A percentile compares a stretch with the other conserved stretches of the same genome.
These are phyloP conservation scores for Mycena belliarum DNA, from an alignment of 768 basidiomycete species.

Conservation along the genomic window DNA sequence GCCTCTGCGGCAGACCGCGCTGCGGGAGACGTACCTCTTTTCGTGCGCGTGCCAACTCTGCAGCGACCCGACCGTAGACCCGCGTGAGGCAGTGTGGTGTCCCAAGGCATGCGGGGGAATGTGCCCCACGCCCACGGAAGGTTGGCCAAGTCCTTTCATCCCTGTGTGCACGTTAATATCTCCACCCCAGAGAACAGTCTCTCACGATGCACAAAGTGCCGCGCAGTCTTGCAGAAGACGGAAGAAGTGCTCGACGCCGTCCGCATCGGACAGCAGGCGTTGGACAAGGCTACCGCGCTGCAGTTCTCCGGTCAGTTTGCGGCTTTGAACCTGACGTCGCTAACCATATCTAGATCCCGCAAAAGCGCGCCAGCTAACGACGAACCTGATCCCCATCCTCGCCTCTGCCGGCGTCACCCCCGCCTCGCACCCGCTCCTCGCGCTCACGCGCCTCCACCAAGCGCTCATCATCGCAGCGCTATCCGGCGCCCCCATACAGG, in stretches of 20 bases:
- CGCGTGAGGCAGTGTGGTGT: constrained; percentile 69
- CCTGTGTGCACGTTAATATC: not conserved
- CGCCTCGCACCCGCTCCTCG: constrained; percentile 76
- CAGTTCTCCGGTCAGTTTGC: constrained; percentile 55
- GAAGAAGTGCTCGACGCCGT: constrained; percentile 63
- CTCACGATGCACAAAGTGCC: constrained; percentile 58
- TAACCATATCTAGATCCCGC: constrained; percentile 49
- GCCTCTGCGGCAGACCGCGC: constrained; percentile 49
- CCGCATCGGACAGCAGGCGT: constrained; percentile 70
- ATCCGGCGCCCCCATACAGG: constrained; percentile 23
- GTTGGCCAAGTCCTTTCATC: constrained; percentile 33
- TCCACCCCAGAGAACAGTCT: constrained; percentile 43
- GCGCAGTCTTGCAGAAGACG: constrained; percentile 45
- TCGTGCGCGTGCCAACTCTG: constrained; percentile 71
- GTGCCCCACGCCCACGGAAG: constrained; percentile 63
- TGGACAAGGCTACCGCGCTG: constrained; percentile 67
- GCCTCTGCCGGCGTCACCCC: constrained; percentile 58
- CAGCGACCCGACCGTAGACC: constrained; percentile 50
- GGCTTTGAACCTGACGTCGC: not conserved
- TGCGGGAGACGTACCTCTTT: constrained; percentile 80
- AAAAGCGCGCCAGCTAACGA: constrained; percentile 60
- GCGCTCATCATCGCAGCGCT: constrained; percentile 63
- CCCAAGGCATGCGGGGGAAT: constrained; percentile 67
- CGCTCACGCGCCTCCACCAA: constrained; percentile 69
- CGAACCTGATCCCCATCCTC: constrained; percentile 67